These are phyloP conservation scores for Vitis rotundifolia DNA, from an alignment of 164 flowering plant genomes.

Conservation along the genomic window DNA sequence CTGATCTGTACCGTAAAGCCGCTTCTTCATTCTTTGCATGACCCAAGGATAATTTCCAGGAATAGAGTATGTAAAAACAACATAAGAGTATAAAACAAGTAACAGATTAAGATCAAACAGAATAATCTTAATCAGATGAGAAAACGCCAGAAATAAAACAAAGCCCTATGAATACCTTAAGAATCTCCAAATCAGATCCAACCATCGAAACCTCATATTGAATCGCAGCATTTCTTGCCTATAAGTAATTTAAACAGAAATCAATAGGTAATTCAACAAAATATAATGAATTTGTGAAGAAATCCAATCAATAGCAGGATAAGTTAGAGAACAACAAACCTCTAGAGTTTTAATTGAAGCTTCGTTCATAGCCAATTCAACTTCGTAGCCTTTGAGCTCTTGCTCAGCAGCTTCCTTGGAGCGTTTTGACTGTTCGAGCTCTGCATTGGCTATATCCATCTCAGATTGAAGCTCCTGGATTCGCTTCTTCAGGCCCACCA, in stretches of 20 bases:
- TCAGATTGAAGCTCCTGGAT: constrained; percentile 46
- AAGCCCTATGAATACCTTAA: constrained; percentile 42
- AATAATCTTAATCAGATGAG: not conserved
- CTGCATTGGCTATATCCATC: constrained; percentile 39
- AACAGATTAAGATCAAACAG: not conserved
- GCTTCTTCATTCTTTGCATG: constrained; percentile 44
- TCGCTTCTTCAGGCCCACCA: constrained; percentile 48
- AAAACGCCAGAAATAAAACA: not conserved
- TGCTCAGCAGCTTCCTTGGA: constrained; percentile 58
- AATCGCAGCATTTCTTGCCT: constrained; percentile 60
- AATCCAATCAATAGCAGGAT: not conserved
- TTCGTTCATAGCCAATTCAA: constrained; percentile 52
- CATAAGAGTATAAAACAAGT: not conserved
- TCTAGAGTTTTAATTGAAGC: constrained; percentile 59
- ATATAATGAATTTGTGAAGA: not conserved
- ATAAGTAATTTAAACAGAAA: constrained; percentile 1
- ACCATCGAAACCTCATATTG: constrained; percentile 53
- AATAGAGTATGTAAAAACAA: not conserved
- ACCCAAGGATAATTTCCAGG: constrained; percentile 4
- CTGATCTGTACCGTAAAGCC: constrained; percentile 39
- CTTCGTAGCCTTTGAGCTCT: constrained; percentile 69
- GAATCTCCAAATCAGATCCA: constrained; percentile 48
- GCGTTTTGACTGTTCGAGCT: constrained; percentile 54
- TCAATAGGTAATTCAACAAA: not conserved
- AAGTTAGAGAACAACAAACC: constrained; percentile 33